Conservation (phyloP, 495 filamentous ascomycete species). For the Filosporella fistucella region DNA sequence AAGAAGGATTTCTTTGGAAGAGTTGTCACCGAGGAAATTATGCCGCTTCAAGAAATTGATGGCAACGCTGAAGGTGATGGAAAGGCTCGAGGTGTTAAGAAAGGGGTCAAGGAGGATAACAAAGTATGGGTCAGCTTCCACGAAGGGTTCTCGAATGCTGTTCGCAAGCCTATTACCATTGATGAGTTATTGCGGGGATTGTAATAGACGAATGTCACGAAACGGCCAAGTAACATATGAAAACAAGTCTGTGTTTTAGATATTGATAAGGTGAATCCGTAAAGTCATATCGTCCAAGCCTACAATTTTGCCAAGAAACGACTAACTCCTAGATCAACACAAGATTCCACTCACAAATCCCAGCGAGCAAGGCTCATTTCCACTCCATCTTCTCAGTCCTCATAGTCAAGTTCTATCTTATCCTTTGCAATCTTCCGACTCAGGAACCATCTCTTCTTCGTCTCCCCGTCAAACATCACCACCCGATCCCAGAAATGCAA, state of each 20-base stretch:
- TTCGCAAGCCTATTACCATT: slow-evolving; percentile 85
- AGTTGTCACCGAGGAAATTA: slow-evolving; percentile 33
- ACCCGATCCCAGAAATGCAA: neutral
- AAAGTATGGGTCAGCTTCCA: slow-evolving; percentile 92
- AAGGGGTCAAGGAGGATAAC: slow-evolving; percentile 36
- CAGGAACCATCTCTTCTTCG: neutral
- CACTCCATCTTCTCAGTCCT: neutral
- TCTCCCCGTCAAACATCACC: neutral
- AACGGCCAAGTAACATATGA: too few species aligned
- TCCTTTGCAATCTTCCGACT: neutral
- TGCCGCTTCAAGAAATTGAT: slow-evolving; percentile 31
- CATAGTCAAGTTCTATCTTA: too few species aligned
- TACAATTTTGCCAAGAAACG: too few species aligned
- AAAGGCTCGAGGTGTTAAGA: slow-evolving; percentile 28
- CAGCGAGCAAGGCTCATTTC: too few species aligned
- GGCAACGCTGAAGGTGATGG: slow-evolving; percentile 24
- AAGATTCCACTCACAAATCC: too few species aligned
- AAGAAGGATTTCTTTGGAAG: slow-evolving; percentile 93
- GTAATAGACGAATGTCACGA: too few species aligned
- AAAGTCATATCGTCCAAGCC: too few species aligned
- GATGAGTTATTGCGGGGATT: slow-evolving; percentile 75
- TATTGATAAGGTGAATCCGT: too few species aligned
- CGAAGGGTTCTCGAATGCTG: slow-evolving; percentile 95
- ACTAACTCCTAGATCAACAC: too few species aligned
- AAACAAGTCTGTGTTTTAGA: too few species aligned